Conservation (phyloP, 768 basidiomycete species). For the Suillus subaureus region DNA sequence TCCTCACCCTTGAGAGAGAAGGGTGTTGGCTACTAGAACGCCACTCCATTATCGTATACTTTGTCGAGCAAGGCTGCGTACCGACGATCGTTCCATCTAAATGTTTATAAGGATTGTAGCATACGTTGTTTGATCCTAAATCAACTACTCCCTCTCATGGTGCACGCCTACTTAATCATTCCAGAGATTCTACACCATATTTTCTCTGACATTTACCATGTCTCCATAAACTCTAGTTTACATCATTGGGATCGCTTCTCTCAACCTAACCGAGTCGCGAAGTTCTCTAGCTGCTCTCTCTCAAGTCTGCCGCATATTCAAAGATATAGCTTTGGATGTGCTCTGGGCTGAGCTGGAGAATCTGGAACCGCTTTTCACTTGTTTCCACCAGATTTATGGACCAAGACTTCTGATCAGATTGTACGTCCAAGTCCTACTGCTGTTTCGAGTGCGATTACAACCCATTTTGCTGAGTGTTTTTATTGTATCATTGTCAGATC, state of each 20-base stretch:
- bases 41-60: neutral
- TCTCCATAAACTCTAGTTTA: neutral
- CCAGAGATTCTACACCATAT: neutral
- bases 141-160: neutral
- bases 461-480: neutral
- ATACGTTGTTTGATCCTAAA: neutral
- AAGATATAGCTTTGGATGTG: conserved; percentile 15
- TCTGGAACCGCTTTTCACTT: neutral
- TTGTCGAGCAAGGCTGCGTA: neutral
- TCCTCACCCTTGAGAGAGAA: neutral
- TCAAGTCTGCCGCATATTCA: conserved; percentile 19
- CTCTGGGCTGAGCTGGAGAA: conserved; percentile 18
- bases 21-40: neutral
- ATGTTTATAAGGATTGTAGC: neutral
- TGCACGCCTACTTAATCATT: neutral
- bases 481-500: neutral
- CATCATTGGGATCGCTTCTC: neutral
- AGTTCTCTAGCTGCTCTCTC: neutral
- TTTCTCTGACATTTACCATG: neutral
- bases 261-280: neutral
- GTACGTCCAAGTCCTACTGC: neutral
- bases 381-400: neutral
- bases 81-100: neutral
- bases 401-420: neutral
- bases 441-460: neutral